Base-by-base conservation (phyloP, 1,284 basidiomycete genomes). In the Crepidotus sp. region DNA sequence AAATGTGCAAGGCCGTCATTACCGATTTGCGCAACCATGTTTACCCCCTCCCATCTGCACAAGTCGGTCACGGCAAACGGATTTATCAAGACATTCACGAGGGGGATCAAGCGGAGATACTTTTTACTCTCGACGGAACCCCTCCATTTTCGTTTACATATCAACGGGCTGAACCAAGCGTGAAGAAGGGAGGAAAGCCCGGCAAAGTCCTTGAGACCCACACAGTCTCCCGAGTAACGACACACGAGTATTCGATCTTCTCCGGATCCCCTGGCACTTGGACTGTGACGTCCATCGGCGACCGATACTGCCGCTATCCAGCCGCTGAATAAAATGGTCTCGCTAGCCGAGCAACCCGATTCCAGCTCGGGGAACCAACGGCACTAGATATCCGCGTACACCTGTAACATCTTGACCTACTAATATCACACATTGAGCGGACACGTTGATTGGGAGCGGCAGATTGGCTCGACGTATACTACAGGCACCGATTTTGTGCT, bases 71-170 rank as follows among this genome's bases (percentile, higher is more conserved):
- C 45, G 95, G 95, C 32, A 80, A 80, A 57, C 74, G 80, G 42
- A 73, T 83, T 48, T 76, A 84, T 57, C 83, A 95, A 38, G 51
- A 40, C 25, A 46, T 41, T 40, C 41, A 50, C 47, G 19, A 55
- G 84, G 85, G 87, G 49, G 87, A 91, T 60, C 86, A 94, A 68
- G 92, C 93, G 7, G 90, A 95, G 60, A 94, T 96, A 51, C 70
- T 88, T 35, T 96, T 98, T 65, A 80, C 76, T 8, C 77, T 98
- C 49, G 71, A 80, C 35, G 95, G 95, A 43, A 86, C 88, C 55
- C 85, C 95, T 27, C 95, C 95, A 0, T 98, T 96, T 66, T 86
- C 92, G 1, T 98, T 98, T 64, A 91, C 89, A 0, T 93, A 92
- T 61, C 89, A 92, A 60, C 76, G 90, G 35, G 75, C 85, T 2